Base-by-base conservation (phyloP, 306 rosid species). In the Pterocarpus santalinus region DNA sequence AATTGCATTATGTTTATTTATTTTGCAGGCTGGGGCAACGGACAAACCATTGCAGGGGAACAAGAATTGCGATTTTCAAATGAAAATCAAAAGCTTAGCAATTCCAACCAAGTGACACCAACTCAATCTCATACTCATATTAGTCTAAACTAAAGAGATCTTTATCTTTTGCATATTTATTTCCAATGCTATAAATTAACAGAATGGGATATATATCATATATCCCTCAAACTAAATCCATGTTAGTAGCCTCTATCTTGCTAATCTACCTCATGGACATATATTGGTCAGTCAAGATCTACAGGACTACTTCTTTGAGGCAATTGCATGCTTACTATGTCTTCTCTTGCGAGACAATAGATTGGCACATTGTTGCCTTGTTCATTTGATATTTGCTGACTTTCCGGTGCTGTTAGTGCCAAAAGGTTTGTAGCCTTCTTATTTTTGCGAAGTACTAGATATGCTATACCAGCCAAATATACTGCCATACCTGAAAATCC, bases 271-370 rank as follows among this genome's bases (percentile, higher is more conserved):
- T 22, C 16, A 61, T 12, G 75, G 73, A 55, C 17, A 52, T 43
- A 57, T 38, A 60, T 33, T 74, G 62, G 66, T 89, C 68, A 94
- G 86, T 92, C 89, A 46, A 90, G 70, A 51, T 86, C 94, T 44
- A 70, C 79, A 10, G 85, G 65, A 33, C 77, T 68, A 64, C 88
- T 89, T 87, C 91, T 93, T 52, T 89, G 92, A 78, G 99, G 99
- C 73, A 95, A 89, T 65, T 95, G 99, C 99, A 90, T 91, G 91
- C 88, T 91, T 14, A 82, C 91, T 66, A 90, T 90, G 83, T 95
- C 97, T 86, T 93, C 98, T 73, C 96, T 90, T 28, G 88, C 92
- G 34, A 86, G 88, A 65, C 51, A 43, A 73, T 82, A 68, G 60
- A 88, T 73, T 12, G 97, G 62, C 4, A 72, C 85, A 80, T 73